A percentile compares a stretch with the other conserved stretches of the same genome.
Conservation (phyloP, 164 flowering plant genomes). For the Piper longum region DNA sequence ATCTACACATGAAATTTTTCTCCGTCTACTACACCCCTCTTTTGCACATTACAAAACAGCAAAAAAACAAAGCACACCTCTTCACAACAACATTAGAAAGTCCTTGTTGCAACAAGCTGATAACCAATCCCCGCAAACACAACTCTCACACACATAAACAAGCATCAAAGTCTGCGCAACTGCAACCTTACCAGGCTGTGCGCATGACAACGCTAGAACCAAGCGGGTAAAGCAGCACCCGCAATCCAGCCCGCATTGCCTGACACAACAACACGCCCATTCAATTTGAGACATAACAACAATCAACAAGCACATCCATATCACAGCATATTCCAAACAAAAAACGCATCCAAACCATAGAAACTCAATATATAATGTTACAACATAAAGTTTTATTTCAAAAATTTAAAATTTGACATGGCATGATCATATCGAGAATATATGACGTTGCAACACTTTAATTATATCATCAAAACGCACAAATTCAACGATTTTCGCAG, state of each 20-base stretch:
- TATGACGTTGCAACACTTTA: neutral
- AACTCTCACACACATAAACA: neutral
- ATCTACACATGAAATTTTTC: too few species aligned
- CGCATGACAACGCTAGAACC: constrained; percentile 21
- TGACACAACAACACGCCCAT: neutral
- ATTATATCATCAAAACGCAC: neutral
- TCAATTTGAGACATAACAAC: too few species aligned
- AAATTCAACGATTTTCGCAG: neutral
- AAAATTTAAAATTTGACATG: neutral
- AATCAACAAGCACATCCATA: neutral
- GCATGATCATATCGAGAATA: neutral
- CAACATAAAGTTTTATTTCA: neutral
- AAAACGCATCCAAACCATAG: too few species aligned
- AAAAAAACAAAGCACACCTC: too few species aligned
- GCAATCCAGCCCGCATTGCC: constrained; percentile 27
- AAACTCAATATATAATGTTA: neutral
- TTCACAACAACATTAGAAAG: too few species aligned
- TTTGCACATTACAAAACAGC: too few species aligned
- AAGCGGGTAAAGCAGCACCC: constrained; percentile 25
- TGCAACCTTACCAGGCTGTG: constrained; percentile 38
- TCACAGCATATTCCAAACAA: neutral
- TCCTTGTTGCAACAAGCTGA: too few species aligned
- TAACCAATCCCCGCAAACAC: neutral
- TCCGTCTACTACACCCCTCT: too few species aligned
- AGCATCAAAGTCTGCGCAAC: neutral